A percentile compares a stretch with the other conserved stretches of the same genome.
Conservation (phyloP, 306 rosid genomes). For the Psophocarpus tetragonolobus region DNA sequence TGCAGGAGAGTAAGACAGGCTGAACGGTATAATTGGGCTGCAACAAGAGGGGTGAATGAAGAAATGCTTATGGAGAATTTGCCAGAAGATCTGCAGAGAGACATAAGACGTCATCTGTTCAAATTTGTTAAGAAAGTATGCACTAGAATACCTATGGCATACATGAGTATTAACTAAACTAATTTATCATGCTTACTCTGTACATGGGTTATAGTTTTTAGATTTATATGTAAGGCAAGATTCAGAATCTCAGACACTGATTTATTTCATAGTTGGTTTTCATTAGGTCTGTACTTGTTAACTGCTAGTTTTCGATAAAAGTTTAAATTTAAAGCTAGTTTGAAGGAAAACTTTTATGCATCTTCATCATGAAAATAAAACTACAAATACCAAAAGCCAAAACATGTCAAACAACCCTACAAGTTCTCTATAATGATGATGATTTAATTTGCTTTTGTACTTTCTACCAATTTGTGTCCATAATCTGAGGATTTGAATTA, state of each 20-base stretch:
- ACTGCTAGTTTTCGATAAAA: background rate
- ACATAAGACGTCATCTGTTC: slow-evolving; percentile 89
- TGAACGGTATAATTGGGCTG: slow-evolving; percentile 85
- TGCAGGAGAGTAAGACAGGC: slow-evolving; percentile 73
- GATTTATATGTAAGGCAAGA: background rate
- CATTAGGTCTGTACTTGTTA: background rate
- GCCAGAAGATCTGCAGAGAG: slow-evolving; percentile 87
- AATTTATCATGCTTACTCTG: background rate
- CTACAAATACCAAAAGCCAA: background rate
- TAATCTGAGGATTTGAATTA: background rate
- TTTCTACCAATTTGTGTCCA: background rate
- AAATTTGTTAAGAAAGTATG: slow-evolving; percentile 38
- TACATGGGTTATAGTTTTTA: background rate
- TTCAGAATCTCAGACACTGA: background rate
- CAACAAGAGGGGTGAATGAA: slow-evolving; percentile 91
- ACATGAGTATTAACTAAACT: slow-evolving; percentile 1
- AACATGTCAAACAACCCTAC: background rate
- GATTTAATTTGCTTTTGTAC: background rate
- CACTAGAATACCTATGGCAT: background rate
- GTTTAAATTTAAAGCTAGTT: background rate
- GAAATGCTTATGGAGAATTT: slow-evolving; percentile 69
- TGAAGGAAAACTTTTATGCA: background rate
- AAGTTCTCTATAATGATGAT: background rate
- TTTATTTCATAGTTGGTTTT: background rate
- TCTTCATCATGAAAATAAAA: slow-evolving; percentile 6